Evolutionary conservation across 192 early-diverging fungal genomes (phyloP).

Genomic region (Coemansia interrupta): DNA sequence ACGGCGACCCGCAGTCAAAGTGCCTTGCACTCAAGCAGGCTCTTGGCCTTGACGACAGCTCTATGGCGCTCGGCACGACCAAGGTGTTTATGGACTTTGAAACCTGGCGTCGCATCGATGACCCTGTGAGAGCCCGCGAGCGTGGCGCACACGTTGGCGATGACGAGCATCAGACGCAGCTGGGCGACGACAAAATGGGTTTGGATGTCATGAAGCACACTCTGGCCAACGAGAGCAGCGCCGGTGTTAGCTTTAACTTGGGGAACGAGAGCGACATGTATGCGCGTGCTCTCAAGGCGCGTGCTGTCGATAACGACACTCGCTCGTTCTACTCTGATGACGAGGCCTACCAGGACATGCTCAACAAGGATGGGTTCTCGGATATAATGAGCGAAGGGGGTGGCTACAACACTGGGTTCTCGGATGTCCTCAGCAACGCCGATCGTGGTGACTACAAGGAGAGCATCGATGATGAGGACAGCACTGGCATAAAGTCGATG

Average conservation of each 20-base stretch:
- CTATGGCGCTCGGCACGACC: constrained; percentile 48
- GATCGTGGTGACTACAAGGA: constrained; percentile 19
- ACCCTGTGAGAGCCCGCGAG: constrained; percentile 61
- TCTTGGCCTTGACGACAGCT: constrained; percentile 16
- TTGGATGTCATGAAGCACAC: constrained; percentile 15
- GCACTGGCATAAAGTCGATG: constrained; percentile 43
- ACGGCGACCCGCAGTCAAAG: constrained; percentile 17
- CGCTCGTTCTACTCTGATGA: constrained; percentile 53
- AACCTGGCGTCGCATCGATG: constrained; percentile 66
- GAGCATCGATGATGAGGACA: constrained; percentile 35
- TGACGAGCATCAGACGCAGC: constrained; percentile 15
- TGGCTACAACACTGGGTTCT: constrained; percentile 42
- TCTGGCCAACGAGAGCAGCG: constrained; percentile 8
- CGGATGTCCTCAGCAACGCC: constrained; percentile 33
- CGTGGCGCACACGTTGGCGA: constrained; percentile 35
- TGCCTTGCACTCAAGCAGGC: constrained; percentile 31
- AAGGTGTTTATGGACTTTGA: constrained; percentile 61
- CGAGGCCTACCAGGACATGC: constrained; percentile 44
- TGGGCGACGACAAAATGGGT: constrained; percentile 32
- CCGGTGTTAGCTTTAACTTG: constrained; percentile 29
- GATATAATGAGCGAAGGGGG: constrained; percentile 42
- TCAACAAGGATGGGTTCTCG: constrained; percentile 50
- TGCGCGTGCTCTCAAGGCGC: constrained; percentile 25
- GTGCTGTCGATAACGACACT: constrained; percentile 39
- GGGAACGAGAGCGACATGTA: constrained; percentile 22